Base-by-base conservation (phyloP, 257 asterid genomes). In the Penstemon davidsonii region DNA sequence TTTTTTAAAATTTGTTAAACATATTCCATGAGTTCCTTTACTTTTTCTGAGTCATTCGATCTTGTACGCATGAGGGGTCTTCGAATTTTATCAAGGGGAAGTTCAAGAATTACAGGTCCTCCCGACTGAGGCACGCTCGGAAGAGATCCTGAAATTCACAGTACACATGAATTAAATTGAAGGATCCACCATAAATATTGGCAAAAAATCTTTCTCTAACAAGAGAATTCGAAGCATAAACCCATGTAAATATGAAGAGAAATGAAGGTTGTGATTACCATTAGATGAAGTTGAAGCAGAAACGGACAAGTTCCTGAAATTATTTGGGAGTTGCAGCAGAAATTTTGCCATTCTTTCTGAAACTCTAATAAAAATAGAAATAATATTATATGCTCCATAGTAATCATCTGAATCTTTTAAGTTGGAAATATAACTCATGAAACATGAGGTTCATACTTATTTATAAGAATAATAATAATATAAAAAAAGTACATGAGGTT, bases 21-120 rank as follows among this genome's bases (percentile, higher is more conserved):
- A 15, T 15, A 15, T 5, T 85, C 90, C 95, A 84, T 87, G 62
- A 93, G 89, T 57, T 90, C 88, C 78, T 84, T 75, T 72, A 93
- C 96, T 71, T 90, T 93, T 7, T 80, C 79, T 45, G 81, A 92
- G 60, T 90, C 96, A 68, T 93, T 93, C 4, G 93, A 53, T 78
- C 98, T 82, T 43, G 96, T 93, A 33, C 95, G 92, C 97, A 93
- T 85, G 6, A 88, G 90, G 57, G 97, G 97, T 70, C 97, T 82
- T 76, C 96, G 81, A 49, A 93, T 93, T 67, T 77, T 82, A 72
- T 84, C 92, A 49, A 93, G 76, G 41, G 97, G 99, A 67, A 93
- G 90, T 79, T 93, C 99, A 71, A 93, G 64, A 73, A 93, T 78
- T 74, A 82, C 73, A 5, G 98, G 99, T n/a, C 98, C 97, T 4